Evolutionary conservation across 2,329 filamentous ascomycete species (phyloP).

Genomic region (Chaetomium globosum): DNA sequence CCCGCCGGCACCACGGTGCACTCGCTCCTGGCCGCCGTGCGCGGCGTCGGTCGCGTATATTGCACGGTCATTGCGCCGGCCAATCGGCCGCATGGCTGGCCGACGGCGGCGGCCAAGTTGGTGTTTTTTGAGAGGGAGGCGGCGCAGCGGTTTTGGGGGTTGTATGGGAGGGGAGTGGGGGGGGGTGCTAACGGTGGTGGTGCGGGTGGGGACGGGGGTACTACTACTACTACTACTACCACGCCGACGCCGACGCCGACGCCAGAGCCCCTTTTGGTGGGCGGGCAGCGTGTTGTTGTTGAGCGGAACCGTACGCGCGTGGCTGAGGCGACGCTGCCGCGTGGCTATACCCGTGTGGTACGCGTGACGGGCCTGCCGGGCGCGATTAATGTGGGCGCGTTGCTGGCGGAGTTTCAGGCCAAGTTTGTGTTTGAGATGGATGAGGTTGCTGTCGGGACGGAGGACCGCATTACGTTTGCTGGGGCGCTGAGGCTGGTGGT

Average conservation of each 20-base stretch:
- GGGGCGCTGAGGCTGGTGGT: neutral
- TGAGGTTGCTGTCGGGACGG: neutral
- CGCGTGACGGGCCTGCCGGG: neutral
- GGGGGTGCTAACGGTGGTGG: accelerated
- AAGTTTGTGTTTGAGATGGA: conserved; percentile 4
- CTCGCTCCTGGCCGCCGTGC: neutral
- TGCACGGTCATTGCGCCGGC: neutral
- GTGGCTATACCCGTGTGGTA: neutral
- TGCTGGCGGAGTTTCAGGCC: neutral
- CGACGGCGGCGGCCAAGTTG: neutral
- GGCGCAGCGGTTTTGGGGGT: neutral
- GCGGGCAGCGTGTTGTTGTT: neutral
- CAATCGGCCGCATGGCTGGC: neutral
- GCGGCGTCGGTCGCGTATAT: neutral
- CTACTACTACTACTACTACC: too few relatives aligned
- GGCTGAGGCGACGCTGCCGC: neutral
- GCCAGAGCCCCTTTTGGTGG: neutral
- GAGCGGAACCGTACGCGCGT: neutral
- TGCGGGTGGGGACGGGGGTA: too few relatives aligned
- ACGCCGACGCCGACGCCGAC: too few relatives aligned
- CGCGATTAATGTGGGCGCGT: neutral
- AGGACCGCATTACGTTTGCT: neutral
- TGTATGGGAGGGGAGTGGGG: neutral
- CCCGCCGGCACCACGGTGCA: neutral
- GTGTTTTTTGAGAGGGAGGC: neutral